Evolutionary conservation across 768 basidiomycete species (phyloP).

Genomic region (Lactifluus pinguis): DNA sequence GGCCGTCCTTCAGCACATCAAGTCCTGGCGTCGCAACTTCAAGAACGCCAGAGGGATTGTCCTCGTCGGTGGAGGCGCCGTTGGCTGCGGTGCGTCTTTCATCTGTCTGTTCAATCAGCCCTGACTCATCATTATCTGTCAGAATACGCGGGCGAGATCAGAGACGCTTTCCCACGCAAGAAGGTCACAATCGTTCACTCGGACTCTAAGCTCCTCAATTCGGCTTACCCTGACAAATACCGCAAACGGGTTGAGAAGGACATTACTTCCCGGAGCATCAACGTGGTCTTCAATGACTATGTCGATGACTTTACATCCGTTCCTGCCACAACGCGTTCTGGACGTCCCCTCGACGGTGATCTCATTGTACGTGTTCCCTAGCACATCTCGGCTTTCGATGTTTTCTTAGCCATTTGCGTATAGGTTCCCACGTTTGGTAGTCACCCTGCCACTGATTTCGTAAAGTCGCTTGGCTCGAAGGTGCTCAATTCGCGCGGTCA

Average conservation of each 20-base stretch:
- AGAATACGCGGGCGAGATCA: constrained; percentile 40
- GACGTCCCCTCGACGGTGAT: constrained; percentile 29
- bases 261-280: too few species aligned
- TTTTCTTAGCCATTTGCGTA: neutral
- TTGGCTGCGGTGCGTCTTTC: constrained; percentile 33
- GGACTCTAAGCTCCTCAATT: constrained; percentile 43
- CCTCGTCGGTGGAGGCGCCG: constrained; percentile 31
- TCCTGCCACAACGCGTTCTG: constrained; percentile 43
- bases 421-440: constrained; percentile 27
- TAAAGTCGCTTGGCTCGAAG: constrained; percentile 35
- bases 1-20: constrained; percentile 19
- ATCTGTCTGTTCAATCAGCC: neutral
- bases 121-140: neutral
- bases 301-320: constrained; percentile 31
- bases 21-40: constrained; percentile 26
- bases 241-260: constrained; percentile 26
- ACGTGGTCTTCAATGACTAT: constrained; percentile 27
- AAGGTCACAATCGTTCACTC: constrained; percentile 59
- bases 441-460: constrained; percentile 46
- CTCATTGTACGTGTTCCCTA: constrained; percentile 40
- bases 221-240: constrained; percentile 44
- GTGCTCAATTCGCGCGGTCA: constrained; percentile 30
- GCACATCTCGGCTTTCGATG: neutral
- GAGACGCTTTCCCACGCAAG: constrained; percentile 33
- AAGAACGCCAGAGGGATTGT: constrained; percentile 27